A percentile compares a stretch with the other conserved stretches of the same genome.
phyloP scores from a whole-genome alignment of 2,329 filamentous ascomycete species.

The Fusarium incarnatum region DNA sequence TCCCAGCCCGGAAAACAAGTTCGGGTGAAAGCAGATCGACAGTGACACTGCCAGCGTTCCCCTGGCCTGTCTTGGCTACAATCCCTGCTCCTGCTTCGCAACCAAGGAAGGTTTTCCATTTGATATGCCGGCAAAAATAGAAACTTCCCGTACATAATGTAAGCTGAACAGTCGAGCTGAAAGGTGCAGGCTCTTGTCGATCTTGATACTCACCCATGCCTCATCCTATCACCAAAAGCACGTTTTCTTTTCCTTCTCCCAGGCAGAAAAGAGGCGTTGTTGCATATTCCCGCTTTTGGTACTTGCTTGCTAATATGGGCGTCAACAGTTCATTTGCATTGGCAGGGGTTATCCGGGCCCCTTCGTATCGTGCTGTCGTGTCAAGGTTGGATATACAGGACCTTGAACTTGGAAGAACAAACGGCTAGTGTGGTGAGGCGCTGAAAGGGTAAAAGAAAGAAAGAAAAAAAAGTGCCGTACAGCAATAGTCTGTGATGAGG shows the following conservation, averaged over 20 bases:
- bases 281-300: background rate
- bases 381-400: conserved; percentile 13
- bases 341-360: background rate
- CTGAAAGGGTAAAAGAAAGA: background rate
- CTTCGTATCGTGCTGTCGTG: conserved; percentile 46
- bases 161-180: background rate
- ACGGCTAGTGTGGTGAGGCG: conserved; percentile 34
- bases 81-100: conserved; percentile 6
- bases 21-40: background rate
- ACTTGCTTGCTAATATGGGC: background rate
- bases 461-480: background rate
- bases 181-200: background rate
- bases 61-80: conserved; percentile 9
- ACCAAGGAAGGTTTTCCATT: background rate
- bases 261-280: background rate
- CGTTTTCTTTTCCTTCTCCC: background rate
- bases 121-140: background rate
- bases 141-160: background rate
- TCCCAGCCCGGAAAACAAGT: background rate
- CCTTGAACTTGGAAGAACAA: background rate
- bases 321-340: background rate
- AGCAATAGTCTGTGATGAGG: conserved; percentile 22
- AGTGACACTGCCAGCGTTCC: conserved; percentile 1
- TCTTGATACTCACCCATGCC: background rate
- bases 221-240: background rate